A percentile compares a stretch with the other conserved stretches of the same genome.
Evolutionary conservation across 345 rosid species (phyloP).

Genomic region (Gossypium mustelinum): DNA sequence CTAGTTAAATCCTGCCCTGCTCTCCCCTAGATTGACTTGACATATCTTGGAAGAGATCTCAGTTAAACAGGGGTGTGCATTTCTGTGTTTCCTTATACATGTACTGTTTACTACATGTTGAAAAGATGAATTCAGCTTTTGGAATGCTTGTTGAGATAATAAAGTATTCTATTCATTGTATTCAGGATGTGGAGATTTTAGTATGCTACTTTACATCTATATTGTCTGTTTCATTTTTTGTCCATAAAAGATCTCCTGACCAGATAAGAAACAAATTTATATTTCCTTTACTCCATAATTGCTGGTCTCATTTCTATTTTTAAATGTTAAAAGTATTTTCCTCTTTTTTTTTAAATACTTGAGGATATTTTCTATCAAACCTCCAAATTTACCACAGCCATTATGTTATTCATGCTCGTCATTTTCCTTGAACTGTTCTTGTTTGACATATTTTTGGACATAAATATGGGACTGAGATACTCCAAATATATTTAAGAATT

Average conservation of each 20-base stretch:
- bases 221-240: too few relatives aligned
- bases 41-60: not conserved
- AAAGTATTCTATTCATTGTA: not conserved
- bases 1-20: not conserved
- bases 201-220: not conserved
- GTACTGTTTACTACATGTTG: not conserved
- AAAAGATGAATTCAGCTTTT: not conserved
- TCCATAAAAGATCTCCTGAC: not conserved
- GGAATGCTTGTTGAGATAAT: not conserved
- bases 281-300: not conserved
- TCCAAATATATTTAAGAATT: not conserved
- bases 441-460: not conserved
- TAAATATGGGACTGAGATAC: not conserved
- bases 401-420: not conserved
- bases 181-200: not conserved
- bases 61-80: not conserved
- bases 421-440: not conserved
- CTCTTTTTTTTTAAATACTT: not conserved
- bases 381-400: not conserved
- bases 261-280: not conserved
- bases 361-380: not conserved
- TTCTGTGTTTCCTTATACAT: not conserved
- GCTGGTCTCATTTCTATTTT: not conserved
- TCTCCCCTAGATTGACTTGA: not conserved
- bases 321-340: not conserved